Percentiles rank a stretch among this genome's conserved stretches.
Evolutionary conservation across 345 rosid genomes (phyloP).

Genomic region (Ricinus communis): DNA sequence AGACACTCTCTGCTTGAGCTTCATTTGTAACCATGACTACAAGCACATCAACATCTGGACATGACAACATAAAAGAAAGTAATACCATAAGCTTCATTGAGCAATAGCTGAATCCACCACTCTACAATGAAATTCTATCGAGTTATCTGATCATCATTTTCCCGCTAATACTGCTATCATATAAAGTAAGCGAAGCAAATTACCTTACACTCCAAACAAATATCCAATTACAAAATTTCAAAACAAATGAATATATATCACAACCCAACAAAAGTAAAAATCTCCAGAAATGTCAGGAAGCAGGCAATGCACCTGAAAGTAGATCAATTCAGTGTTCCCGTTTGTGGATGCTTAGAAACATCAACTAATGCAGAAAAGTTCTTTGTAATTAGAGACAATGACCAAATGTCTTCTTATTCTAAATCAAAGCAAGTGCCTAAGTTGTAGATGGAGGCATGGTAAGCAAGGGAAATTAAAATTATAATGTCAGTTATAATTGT

Average conservation of each 20-base stretch:
- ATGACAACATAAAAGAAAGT: constrained; percentile 16
- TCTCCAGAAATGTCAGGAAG: neutral
- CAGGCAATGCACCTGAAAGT: too few relatives aligned
- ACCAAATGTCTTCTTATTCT: too few relatives aligned
- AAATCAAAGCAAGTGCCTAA: too few relatives aligned
- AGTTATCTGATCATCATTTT: neutral
- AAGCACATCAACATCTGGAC: constrained; percentile 77
- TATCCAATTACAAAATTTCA: neutral
- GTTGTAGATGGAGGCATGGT: too few relatives aligned
- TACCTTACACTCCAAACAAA: neutral
- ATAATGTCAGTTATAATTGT: neutral
- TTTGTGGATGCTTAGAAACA: neutral
- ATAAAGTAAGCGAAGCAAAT: neutral
- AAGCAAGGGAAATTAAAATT: neutral
- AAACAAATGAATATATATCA: too few relatives aligned
- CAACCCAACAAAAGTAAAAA: too few relatives aligned
- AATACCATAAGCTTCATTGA: neutral
- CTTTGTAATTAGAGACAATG: too few relatives aligned
- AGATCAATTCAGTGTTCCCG: too few relatives aligned
- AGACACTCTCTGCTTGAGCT: constrained; percentile 76
- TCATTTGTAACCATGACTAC: constrained; percentile 94
- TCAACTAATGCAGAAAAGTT: neutral
- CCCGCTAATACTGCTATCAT: neutral
- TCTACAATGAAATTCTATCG: neutral
- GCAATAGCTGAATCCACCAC: neutral